Base-by-base conservation (phyloP, 2,329 filamentous ascomycete species). In the Fusarium sp. region DNA sequence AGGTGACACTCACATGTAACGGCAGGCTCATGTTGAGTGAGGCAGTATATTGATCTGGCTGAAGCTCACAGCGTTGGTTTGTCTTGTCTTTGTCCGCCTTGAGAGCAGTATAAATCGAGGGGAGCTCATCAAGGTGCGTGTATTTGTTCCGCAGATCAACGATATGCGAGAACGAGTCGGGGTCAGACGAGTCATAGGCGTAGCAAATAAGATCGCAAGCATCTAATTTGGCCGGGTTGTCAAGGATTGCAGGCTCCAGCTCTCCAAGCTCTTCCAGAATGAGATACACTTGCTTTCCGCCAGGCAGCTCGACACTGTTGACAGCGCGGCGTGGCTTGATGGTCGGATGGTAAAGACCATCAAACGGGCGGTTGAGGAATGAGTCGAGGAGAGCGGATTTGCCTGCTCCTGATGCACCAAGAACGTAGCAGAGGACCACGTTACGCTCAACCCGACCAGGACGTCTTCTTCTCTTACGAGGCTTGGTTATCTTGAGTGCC, bases 11-110 rank as follows among this genome's bases (percentile, higher is more conserved):
- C 60, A 98, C 96, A 83, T 99, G 97, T 44, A 98, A 85, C 10
- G 96, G 96, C 6, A 95, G 92, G 62, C 93, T 91, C 93, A 98
- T 97, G 80, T 94, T 95, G 75, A 97, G 85, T 42, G 89, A 88
- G 57, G 92, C 90, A 1, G 95, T 97, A 83, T 98, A 98, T 72
- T 95, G 92, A 80, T 99, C 96, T 3, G 96, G 96, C 82, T 98
- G 96, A 72, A 92, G 85, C 81, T 97, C 94, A 68, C 93, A 93
- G 67, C 96, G 90, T 83, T 99, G 96, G n/a, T 95, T 98, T 7
- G 96, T 97, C 82, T 97, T 97, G 82, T 99, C 96, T 75, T 93
- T 91, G 82, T 99, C 96, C 6, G 96, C 96, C 83, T 99, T 99
- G 67, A 98, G 86, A 0, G 96, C 96, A 3, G 94, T 94, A 80